Evolutionary conservation across 192 early-diverging fungal genomes (phyloP), one percentile per base, ranked within the genome.

Genomic region (Gorgonomyces haynaldii): DNA sequence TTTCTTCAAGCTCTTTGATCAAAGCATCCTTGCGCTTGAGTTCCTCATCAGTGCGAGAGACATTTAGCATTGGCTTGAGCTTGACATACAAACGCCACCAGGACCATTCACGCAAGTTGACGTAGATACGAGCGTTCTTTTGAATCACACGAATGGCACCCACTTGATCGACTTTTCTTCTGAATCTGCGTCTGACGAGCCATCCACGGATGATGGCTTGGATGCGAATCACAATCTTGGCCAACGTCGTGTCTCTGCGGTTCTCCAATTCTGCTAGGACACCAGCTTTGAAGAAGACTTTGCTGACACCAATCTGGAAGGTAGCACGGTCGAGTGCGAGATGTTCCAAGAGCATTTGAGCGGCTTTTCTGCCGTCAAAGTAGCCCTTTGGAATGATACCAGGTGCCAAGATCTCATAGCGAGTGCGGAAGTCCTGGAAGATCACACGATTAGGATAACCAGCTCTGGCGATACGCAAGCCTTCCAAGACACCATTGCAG

Each of bases 401-500:
- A 3, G 88, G 83, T 16, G 78, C 81, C 2, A 98, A 69, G 8
- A 98, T 72, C 67, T 96, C 89, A 62, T 98, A 98, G 10, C 92
- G 81, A 54, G 88, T 83, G 25, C 85, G 69, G 65, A 98, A 98
- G 53, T 96, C 92, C 30, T 81, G 74, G 72, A 96, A 98, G 5
- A 83, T 56, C 1, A 95, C 66, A 25, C 95, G 67, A 55, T 98
- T 96, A 0, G 93, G 93, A 62, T 86, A 98, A 7, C 95, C 95
- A 43, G 85, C 86, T 27, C 93, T 74, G 49, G 88, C 92, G 45
- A 98, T 96, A 37, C 91, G 80, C 45, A 98, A 95, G 15, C 93
- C 92, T 61, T 98, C 95, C 29, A 96, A 62, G 6, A 98, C 92
- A 69, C 95, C 95, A 60, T 96, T 96, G 67, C 92, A 98, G 3